phyloP scores from a whole-genome alignment of 768 basidiomycete genomes.

The Russula sp. region DNA sequence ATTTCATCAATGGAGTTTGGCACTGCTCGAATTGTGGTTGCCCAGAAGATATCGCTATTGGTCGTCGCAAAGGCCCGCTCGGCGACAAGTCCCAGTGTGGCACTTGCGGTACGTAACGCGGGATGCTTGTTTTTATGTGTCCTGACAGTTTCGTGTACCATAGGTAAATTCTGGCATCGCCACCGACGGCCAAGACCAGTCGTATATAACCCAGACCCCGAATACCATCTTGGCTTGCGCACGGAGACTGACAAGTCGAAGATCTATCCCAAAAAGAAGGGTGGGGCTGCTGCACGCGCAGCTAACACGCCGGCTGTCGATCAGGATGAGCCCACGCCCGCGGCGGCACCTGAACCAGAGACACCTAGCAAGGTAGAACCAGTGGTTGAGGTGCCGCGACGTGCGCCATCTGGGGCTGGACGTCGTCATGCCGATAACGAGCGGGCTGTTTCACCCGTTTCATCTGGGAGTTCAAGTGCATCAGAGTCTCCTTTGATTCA shows the following conservation, averaged over 20 bases:
- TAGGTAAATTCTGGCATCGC: conserved; percentile 89
- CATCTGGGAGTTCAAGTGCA: conserved; percentile 62
- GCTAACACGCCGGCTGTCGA: conserved; percentile 41
- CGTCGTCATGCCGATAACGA: conserved; percentile 42
- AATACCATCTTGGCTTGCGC: conserved; percentile 59
- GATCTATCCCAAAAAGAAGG: conserved; percentile 55
- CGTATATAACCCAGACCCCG: conserved; percentile 72
- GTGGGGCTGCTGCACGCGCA: conserved; percentile 49
- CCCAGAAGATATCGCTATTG: conserved; percentile 81
- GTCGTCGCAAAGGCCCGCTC: conserved; percentile 82
- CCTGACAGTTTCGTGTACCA: conserved; percentile 14
- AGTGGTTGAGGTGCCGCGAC: conserved; percentile 37
- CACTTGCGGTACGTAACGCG: conserved; percentile 70
- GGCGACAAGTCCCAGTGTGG: conserved; percentile 91
- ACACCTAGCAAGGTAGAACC: conserved; percentile 49
- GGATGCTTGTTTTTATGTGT: conserved; percentile 1
- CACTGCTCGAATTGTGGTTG: conserved; percentile 95
- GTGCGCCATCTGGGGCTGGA: conserved; percentile 14
- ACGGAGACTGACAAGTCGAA: conserved; percentile 57
- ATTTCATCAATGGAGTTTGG: conserved; percentile 84
- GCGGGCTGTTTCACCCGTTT: conserved; percentile 66
- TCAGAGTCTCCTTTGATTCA: conserved; percentile 75
- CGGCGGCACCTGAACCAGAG: conserved; percentile 45
- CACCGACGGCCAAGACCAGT: conserved; percentile 79
- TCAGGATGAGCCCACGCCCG: conserved; percentile 34